A percentile compares a stretch with the other conserved stretches of the same genome.
Evolutionary conservation across 108 stramenopile species (phyloP).

Genomic region (Skeletonema marinoi): DNA sequence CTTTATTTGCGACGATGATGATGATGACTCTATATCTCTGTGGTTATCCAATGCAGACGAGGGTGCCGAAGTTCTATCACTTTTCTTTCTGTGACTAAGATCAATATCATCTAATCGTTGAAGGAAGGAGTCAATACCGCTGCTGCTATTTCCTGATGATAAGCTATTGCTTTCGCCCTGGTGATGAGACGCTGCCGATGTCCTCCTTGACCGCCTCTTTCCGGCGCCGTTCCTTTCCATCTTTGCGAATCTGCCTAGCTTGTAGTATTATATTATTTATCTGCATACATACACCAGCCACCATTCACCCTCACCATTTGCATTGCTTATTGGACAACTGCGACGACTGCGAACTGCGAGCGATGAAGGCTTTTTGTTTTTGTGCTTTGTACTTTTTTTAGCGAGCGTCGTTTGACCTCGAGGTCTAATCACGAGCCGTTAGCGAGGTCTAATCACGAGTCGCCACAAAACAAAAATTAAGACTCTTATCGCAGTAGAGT

Average conservation of each 20-base stretch:
- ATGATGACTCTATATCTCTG: background rate
- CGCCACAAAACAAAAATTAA: no score
- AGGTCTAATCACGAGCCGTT: no score
- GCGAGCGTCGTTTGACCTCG: no score
- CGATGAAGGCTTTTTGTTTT: no score
- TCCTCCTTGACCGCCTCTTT: background rate
- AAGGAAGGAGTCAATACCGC: slow-evolving; percentile 27
- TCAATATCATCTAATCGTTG: slow-evolving; percentile 37
- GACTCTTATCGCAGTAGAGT: no score
- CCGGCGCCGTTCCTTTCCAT: background rate
- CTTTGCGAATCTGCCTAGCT: no score
- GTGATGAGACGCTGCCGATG: background rate
- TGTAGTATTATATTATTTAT: background rate
- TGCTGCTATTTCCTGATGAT: background rate
- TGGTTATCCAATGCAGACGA: background rate
- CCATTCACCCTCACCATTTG: no score
- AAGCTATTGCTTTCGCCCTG: background rate
- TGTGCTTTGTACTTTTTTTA: no score
- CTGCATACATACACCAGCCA: background rate
- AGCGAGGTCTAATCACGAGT: no score
- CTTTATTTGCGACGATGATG: background rate
- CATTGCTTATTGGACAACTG: background rate
- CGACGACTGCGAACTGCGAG: no score
- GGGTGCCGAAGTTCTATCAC: background rate
- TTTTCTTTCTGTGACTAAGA: slow-evolving; percentile 5